A percentile compares a stretch with the other conserved stretches of the same genome.
These are phyloP conservation scores for Volvox africanus DNA, from an alignment of 139 green algal genomes.

Conservation along the genomic window DNA sequence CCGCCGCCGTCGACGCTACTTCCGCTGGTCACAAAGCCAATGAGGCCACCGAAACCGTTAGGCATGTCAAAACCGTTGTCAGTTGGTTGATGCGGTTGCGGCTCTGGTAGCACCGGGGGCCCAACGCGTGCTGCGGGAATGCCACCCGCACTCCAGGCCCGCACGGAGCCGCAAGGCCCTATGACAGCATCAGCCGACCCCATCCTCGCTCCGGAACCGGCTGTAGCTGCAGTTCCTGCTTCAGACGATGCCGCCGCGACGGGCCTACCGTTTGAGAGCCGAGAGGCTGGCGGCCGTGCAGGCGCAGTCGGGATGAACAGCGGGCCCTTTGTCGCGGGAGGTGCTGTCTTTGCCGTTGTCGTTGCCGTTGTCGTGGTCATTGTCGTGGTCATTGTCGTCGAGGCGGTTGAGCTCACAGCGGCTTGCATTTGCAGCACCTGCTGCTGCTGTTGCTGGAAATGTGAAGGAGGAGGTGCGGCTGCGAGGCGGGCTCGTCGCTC, in stretches of 20 bases:
- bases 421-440: neutral
- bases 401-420: neutral
- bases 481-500: constrained; percentile 23
- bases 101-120: neutral
- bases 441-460: neutral
- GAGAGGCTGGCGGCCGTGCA: too few relatives aligned
- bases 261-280: too few relatives aligned
- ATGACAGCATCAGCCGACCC: too few relatives aligned
- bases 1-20: too few relatives aligned
- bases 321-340: too few relatives aligned
- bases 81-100: too few relatives aligned
- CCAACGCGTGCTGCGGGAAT: neutral
- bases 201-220: too few relatives aligned
- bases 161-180: neutral
- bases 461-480: neutral
- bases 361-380: neutral
- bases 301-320: too few relatives aligned
- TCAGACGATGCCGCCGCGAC: too few relatives aligned
- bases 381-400: neutral
- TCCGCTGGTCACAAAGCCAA: too few relatives aligned
- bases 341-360: neutral
- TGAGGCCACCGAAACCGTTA: neutral
- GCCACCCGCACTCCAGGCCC: too few relatives aligned
- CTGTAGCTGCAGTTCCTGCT: too few relatives aligned
- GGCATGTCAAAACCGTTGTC: neutral